Evolutionary conservation across 2,329 filamentous ascomycete genomes (phyloP).

Genomic region (Alternaria sp.): DNA sequence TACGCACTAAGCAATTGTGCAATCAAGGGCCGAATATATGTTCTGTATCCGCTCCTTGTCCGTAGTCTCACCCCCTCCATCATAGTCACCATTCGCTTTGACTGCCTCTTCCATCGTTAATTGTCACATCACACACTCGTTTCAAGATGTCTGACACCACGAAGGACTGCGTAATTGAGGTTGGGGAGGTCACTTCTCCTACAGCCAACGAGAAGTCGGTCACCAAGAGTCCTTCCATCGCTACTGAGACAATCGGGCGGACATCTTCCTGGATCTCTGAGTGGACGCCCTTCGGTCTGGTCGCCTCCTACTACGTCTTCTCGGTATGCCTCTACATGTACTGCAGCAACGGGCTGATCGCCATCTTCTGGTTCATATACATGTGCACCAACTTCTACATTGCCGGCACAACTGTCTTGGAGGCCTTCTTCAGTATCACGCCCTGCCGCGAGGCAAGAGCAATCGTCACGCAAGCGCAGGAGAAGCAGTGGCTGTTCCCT

Average conservation of each 20-base stretch:
- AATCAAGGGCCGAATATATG: constrained; percentile 3
- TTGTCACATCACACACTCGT: constrained; percentile 14
- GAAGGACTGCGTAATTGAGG: constrained; percentile 28
- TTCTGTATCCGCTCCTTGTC: constrained; percentile 5
- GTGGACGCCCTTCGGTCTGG: constrained; percentile 52
- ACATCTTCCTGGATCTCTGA: constrained; percentile 44
- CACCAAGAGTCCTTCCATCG: constrained; percentile 3
- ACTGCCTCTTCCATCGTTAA: constrained; percentile 13
- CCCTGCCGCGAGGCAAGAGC: constrained; percentile 47
- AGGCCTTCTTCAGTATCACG: constrained; percentile 50
- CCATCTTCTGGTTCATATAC: constrained; percentile 55
- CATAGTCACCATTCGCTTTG: constrained; percentile 33
- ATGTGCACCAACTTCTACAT: constrained; percentile 55
- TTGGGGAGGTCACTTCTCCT: constrained; percentile 26
- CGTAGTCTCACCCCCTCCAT: constrained; percentile 3
- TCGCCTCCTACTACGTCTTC: constrained; percentile 52
- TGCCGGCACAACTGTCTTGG: constrained; percentile 51
- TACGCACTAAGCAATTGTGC: background rate
- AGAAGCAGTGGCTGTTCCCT: constrained; percentile 51
- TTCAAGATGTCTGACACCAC: constrained; percentile 32
- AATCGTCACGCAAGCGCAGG: constrained; percentile 45
- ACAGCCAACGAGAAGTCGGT: constrained; percentile 10
- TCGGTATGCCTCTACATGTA: constrained; percentile 53
- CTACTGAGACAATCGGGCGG: constrained; percentile 10
- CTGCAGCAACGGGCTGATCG: constrained; percentile 43